phyloP scores from a whole-genome alignment of 495 filamentous ascomycete species.

The Stereocaulon alpinum region DNA sequence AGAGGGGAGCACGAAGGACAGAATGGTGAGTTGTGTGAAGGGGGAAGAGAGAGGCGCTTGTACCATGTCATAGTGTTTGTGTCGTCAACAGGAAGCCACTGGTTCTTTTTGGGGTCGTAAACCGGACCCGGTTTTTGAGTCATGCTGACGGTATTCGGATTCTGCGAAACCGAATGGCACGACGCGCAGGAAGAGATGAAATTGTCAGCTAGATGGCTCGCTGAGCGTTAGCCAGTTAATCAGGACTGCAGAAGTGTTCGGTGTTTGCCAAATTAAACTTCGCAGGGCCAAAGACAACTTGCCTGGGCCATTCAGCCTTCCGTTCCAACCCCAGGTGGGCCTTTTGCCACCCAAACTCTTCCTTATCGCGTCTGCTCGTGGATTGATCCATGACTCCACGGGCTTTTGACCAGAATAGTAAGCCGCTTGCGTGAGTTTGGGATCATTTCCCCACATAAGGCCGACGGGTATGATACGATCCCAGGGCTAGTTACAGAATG shows the following conservation, averaged over 20 bases:
- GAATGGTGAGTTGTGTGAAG: background rate
- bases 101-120: background rate
- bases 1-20: background rate
- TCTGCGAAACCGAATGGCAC: background rate
- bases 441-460: constrained; percentile 9
- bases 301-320: constrained; percentile 8
- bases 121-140: background rate
- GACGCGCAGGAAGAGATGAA: constrained; percentile 5
- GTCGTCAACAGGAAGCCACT: background rate
- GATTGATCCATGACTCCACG: constrained; percentile 8
- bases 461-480: constrained; percentile 9
- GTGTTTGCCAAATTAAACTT: too few relatives aligned
- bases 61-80: background rate
- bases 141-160: background rate
- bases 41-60: background rate
- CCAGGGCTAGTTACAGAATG: background rate
- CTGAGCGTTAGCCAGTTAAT: too few relatives aligned
- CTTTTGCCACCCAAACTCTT: constrained; percentile 1
- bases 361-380: background rate
- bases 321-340: constrained; percentile 11
- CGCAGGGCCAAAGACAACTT: background rate
- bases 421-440: background rate
- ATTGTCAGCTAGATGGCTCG: constrained; percentile 1
- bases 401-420: background rate
- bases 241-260: too few relatives aligned